These are phyloP conservation scores for Eragrostis nindensis DNA, from an alignment of 176 grass and related monocot species.

Conservation along the genomic window DNA sequence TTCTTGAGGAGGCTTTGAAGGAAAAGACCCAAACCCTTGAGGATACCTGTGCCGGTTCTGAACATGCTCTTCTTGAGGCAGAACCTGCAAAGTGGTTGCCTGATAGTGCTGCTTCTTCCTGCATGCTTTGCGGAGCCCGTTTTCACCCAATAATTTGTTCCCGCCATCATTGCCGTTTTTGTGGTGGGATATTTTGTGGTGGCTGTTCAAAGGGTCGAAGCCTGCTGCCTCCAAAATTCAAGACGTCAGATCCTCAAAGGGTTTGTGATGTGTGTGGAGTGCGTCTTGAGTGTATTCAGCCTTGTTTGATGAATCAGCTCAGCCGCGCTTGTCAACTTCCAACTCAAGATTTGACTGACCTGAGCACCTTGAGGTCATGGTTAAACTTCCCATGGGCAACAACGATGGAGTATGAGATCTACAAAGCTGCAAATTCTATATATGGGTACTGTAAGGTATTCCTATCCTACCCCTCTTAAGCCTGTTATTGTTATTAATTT, in stretches of 20 bases:
- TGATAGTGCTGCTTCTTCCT: conserved; percentile 76
- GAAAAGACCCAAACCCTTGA: conserved; percentile 62
- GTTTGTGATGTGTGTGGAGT: conserved; percentile 90
- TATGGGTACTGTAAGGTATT: conserved; percentile 79
- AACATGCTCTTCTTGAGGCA: conserved; percentile 67
- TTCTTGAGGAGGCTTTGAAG: conserved; percentile 82
- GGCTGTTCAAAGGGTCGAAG: conserved; percentile 86
- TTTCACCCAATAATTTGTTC: conserved; percentile 90
- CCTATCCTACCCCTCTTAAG: neutral
- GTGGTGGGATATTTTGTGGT: conserved; percentile 78
- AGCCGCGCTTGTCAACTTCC: conserved; percentile 71
- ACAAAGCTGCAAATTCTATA: conserved; percentile 88
- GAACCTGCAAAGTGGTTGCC: conserved; percentile 83
- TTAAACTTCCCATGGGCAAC: conserved; percentile 79
- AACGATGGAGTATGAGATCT: conserved; percentile 93
- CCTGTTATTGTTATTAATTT: conserved; percentile 18
- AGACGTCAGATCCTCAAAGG: conserved; percentile 74
- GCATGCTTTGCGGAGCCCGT: conserved; percentile 74
- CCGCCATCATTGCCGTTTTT: conserved; percentile 88
- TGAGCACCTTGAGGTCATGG: conserved; percentile 84
- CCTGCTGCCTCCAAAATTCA: conserved; percentile 85
- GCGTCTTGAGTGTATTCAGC: conserved; percentile 69
- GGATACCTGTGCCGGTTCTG: conserved; percentile 54
- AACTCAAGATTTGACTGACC: conserved; percentile 80
- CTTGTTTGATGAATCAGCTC: conserved; percentile 72